Conservation (phyloP, 805 yeast species). For the Candida alai region DNA sequence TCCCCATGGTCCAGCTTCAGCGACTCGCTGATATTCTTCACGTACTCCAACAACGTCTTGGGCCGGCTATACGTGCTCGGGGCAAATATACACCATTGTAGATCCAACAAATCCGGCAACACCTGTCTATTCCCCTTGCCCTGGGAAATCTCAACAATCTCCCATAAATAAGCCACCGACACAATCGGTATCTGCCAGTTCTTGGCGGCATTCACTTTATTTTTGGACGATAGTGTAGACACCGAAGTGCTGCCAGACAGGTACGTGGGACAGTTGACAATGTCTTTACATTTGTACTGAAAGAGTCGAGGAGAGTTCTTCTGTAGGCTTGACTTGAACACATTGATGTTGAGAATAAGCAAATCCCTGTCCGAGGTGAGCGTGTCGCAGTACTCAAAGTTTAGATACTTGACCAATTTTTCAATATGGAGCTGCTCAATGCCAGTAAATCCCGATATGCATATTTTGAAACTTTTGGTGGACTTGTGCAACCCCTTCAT, state of each 20-base stretch:
- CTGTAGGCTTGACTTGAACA: slow-evolving; percentile 37
- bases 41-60: slow-evolving; percentile 12
- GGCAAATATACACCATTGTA: slow-evolving; percentile 55
- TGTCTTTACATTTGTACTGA: slow-evolving; percentile 28
- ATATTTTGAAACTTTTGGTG: slow-evolving; percentile 29
- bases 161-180: slow-evolving; percentile 53
- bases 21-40: slow-evolving; percentile 5
- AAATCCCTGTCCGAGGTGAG: slow-evolving; percentile 52
- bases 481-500: slow-evolving; percentile 30
- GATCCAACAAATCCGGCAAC: slow-evolving; percentile 42
- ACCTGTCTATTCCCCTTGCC: slow-evolving; percentile 15
- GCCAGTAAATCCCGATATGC: slow-evolving; percentile 74
- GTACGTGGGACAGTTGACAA: slow-evolving; percentile 33
- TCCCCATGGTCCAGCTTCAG: slow-evolving; percentile 3
- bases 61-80: slow-evolving; percentile 22
- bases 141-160: slow-evolving; percentile 35
- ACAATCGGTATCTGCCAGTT: slow-evolving; percentile 57
- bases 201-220: slow-evolving; percentile 56
- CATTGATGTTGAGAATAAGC: slow-evolving; percentile 49
- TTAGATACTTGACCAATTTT: slow-evolving; percentile 54
- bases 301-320: slow-evolving; percentile 42
- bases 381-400: slow-evolving; percentile 47
- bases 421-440: slow-evolving; percentile 69
- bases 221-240: slow-evolving; percentile 42
- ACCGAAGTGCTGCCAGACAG: slow-evolving; percentile 22